These are phyloP conservation scores for Boletus pseudopeckii DNA, from an alignment of 768 basidiomycete species.

Conservation along the genomic window DNA sequence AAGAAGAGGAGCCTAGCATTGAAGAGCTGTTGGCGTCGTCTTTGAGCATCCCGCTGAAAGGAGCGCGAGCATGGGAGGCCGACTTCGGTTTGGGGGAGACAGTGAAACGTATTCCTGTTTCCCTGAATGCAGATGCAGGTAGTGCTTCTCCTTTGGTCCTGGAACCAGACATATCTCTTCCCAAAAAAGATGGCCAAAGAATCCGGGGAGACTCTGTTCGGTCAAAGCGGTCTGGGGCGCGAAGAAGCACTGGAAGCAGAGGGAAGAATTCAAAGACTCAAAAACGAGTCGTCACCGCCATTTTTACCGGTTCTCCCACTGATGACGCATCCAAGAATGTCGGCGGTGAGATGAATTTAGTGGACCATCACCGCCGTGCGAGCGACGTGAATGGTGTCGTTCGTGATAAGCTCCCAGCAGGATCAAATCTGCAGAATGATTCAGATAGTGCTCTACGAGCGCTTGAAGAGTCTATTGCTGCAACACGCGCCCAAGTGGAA, in stretches of 20 bases:
- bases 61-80: slow-evolving; percentile 32
- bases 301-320: slow-evolving; percentile 23
- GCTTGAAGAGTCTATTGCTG: slow-evolving; percentile 24
- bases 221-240: neutral
- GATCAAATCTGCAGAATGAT: neutral
- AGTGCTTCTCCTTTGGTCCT: neutral
- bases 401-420: neutral
- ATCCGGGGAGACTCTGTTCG: neutral
- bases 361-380: neutral
- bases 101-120: slow-evolving; percentile 25
- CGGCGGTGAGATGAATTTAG: neutral
- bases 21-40: slow-evolving; percentile 29
- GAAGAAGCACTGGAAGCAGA: slow-evolving; percentile 7
- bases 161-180: neutral
- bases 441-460: slow-evolving; percentile 9
- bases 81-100: slow-evolving; percentile 30
- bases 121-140: neutral
- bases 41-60: slow-evolving; percentile 16
- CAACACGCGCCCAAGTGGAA: slow-evolving; percentile 26
- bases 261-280: slow-evolving; percentile 7
- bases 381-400: neutral
- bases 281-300: slow-evolving; percentile 29
- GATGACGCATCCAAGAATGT: neutral
- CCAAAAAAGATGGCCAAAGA: neutral
- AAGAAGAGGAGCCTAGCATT: slow-evolving; percentile 26